Conservation (phyloP, 805 yeast species). For the Zygoascus ofunaensis region DNA sequence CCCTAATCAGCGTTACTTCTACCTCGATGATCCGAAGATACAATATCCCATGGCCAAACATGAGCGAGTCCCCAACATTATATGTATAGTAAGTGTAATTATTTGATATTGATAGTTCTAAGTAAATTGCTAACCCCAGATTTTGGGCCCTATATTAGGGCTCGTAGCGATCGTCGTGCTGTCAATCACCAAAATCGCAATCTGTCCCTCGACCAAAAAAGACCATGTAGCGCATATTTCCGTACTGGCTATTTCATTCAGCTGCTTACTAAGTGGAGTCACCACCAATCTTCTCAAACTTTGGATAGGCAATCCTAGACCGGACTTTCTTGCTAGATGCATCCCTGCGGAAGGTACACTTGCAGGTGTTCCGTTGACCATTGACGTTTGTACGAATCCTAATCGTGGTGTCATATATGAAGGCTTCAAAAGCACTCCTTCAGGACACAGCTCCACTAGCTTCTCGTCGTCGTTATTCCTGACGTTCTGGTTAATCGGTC, state of each 20-base stretch:
- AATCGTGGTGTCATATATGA: slow-evolving; percentile 31
- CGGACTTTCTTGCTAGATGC: slow-evolving; percentile 86
- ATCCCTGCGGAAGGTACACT: slow-evolving; percentile 55
- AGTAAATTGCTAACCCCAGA: background rate
- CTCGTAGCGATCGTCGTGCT: background rate
- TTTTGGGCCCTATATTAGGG: background rate
- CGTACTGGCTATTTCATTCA: slow-evolving; percentile 45
- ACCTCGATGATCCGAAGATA: slow-evolving; percentile 62
- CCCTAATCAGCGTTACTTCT: slow-evolving; percentile 77
- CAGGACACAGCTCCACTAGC: slow-evolving; percentile 49
- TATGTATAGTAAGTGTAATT: slow-evolving; percentile 36
- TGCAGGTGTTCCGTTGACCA: slow-evolving; percentile 23
- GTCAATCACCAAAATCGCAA: background rate
- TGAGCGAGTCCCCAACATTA: slow-evolving; percentile 57
- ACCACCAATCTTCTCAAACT: slow-evolving; percentile 69
- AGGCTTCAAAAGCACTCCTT: slow-evolving; percentile 50
- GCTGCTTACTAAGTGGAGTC: slow-evolving; percentile 40
- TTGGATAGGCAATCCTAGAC: slow-evolving; percentile 84
- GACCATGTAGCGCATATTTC: slow-evolving; percentile 51
- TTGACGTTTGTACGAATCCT: slow-evolving; percentile 30
- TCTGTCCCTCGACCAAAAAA: slow-evolving; percentile 8
- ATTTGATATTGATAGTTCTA: no score
- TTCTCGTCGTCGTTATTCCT: slow-evolving; percentile 43
- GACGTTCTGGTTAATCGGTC: slow-evolving; percentile 42
- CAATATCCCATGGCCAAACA: slow-evolving; percentile 71